Percentiles rank a stretch among this genome's conserved stretches.
Evolutionary conservation across 306 rosid species (phyloP).

Genomic region (Albizia julibrissin): DNA sequence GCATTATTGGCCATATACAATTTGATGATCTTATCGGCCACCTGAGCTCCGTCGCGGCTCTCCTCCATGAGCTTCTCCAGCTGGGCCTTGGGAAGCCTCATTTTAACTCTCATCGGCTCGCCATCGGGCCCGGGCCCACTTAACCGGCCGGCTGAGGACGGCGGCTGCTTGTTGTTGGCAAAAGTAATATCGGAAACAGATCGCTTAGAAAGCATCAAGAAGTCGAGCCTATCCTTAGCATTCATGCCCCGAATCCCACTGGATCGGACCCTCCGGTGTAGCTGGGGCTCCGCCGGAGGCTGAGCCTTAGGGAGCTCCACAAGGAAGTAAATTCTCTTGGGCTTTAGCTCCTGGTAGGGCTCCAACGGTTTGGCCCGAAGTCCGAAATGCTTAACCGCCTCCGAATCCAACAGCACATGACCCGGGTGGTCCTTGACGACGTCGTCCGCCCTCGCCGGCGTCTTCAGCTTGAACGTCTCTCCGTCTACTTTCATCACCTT

Average conservation of each 20-base stretch:
- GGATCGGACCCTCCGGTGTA: conserved; percentile 53
- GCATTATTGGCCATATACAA: conserved; percentile 42
- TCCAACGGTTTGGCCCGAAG: conserved; percentile 73
- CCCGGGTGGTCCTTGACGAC: conserved; percentile 65
- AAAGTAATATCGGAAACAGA: conserved; percentile 58
- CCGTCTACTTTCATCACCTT: conserved; percentile 85
- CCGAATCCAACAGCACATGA: conserved; percentile 59
- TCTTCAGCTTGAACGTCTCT: conserved; percentile 64
- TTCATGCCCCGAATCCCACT: conserved; percentile 53
- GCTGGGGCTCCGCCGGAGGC: conserved; percentile 17
- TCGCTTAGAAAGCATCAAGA: conserved; percentile 73
- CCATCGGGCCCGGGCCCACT: conserved; percentile 8
- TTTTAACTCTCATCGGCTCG: conserved; percentile 50
- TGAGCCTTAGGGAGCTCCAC: conserved; percentile 52
- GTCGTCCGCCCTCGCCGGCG: conserved; percentile 59
- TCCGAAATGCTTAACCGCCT: conserved; percentile 62
- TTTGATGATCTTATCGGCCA: conserved; percentile 63
- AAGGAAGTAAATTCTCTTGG: conserved; percentile 63
- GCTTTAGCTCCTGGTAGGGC: conserved; percentile 53
- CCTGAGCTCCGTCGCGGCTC: conserved; percentile 51
- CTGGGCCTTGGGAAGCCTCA: conserved; percentile 73
- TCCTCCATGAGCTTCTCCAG: conserved; percentile 67
- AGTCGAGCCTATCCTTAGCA: conserved; percentile 80
- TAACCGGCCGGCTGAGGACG: neutral
- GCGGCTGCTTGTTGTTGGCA: neutral